These are phyloP conservation scores for Plasmodium reichenowi DNA, from an alignment of 169 alveolate species.

Conservation along the genomic window DNA sequence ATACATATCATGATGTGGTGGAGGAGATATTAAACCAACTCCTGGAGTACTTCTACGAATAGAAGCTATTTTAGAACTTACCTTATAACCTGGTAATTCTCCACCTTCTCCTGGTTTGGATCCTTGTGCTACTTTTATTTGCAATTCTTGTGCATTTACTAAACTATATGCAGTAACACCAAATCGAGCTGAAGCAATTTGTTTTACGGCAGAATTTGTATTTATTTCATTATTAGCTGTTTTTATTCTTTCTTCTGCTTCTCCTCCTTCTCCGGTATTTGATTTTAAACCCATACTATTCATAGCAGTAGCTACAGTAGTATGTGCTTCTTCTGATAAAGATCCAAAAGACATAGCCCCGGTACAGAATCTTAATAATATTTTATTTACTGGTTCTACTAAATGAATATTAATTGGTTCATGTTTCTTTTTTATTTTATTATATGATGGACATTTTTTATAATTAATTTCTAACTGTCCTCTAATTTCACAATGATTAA, in stretches of 20 bases:
- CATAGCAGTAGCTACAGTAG: conserved; percentile 84
- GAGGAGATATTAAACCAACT: conserved; percentile 87
- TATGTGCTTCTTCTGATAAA: conserved; percentile 83
- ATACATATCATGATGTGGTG: conserved; percentile 90
- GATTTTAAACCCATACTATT: conserved; percentile 82
- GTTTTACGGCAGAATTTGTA: conserved; percentile 83
- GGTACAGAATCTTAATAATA: conserved; percentile 77
- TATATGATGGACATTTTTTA: conserved; percentile 79
- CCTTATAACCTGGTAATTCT: conserved; percentile 90
- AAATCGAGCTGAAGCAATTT: conserved; percentile 87
- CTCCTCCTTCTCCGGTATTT: conserved; percentile 91
- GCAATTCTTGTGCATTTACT: conserved; percentile 85
- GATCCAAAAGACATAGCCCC: conserved; percentile 86
- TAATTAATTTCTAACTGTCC: conserved; percentile 83
- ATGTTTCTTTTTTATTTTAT: conserved; percentile 78
- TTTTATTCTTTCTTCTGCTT: conserved; percentile 79
- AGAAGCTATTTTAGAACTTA: conserved; percentile 85
- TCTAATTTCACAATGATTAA: conserved; percentile 81
- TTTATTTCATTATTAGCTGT: conserved; percentile 23
- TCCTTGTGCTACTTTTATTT: conserved; percentile 88
- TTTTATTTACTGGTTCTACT: conserved; percentile 73
- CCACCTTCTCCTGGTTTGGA: conserved; percentile 92
- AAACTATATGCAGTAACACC: conserved; percentile 86
- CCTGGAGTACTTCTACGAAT: conserved; percentile 87
- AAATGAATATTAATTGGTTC: conserved; percentile 81